Evolutionary conservation across 2,329 filamentous ascomycete genomes (phyloP).

Genomic region (Exophiala aquamarina): DNA sequence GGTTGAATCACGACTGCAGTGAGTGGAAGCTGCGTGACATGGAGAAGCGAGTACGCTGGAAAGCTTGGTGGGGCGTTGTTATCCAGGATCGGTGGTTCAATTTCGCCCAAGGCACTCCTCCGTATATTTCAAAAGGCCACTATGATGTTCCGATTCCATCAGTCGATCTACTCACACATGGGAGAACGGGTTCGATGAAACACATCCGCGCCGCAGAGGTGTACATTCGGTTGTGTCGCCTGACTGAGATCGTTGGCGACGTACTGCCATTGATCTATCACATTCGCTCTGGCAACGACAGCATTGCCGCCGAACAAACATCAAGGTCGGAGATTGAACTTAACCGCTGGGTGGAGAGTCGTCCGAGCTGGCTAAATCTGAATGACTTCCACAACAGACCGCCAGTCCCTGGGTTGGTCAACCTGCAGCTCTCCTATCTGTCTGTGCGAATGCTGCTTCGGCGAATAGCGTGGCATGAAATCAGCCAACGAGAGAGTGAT

Average conservation of each 20-base stretch:
- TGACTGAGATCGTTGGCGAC: conserved; percentile 49
- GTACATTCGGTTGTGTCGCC: conserved; percentile 53
- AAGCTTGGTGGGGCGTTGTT: conserved; percentile 58
- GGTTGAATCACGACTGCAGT: conserved; percentile 55
- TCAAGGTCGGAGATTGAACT: conserved; percentile 46
- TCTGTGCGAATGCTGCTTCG: conserved; percentile 49
- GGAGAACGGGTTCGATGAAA: conserved; percentile 40
- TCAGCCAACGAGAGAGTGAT: conserved; percentile 24
- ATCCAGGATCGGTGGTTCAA: conserved; percentile 59
- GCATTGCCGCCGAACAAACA: conserved; percentile 46
- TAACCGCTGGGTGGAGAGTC: conserved; percentile 46
- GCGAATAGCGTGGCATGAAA: conserved; percentile 47
- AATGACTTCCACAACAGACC: conserved; percentile 35
- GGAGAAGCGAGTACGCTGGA: conserved; percentile 53
- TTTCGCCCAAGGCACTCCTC: conserved; percentile 56
- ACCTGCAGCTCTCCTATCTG: conserved; percentile 45
- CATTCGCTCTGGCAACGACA: conserved; percentile 42
- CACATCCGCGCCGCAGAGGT: conserved; percentile 49
- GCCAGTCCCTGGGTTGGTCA: conserved; percentile 42
- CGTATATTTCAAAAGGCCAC: conserved; percentile 53
- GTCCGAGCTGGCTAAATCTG: conserved; percentile 43
- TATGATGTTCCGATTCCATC: conserved; percentile 58
- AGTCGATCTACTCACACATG: conserved; percentile 40
- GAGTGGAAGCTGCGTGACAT: conserved; percentile 52
- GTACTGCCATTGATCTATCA: conserved; percentile 47